A percentile compares a stretch with the other conserved stretches of the same genome.
Evolutionary conservation across 768 basidiomycete species (phyloP).

Genomic region (Brasilioporus rufonigricans): DNA sequence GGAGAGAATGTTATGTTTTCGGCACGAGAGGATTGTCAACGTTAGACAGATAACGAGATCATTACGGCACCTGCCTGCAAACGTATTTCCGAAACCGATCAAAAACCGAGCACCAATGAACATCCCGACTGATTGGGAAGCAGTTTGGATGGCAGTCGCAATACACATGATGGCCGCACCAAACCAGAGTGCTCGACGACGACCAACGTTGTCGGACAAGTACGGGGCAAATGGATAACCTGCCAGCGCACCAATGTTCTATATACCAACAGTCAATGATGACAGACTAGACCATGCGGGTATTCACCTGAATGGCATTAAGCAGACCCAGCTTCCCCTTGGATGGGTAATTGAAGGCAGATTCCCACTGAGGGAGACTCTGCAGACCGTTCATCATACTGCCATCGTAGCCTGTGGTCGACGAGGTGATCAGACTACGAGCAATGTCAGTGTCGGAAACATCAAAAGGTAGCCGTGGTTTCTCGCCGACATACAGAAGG

Average conservation of each 20-base stretch:
- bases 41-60: too few relatives aligned
- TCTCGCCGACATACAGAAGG: conserved; percentile 46
- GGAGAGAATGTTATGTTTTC: too few relatives aligned
- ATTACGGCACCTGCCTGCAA: conserved; percentile 45
- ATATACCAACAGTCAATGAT: neutral
- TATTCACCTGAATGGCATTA: conserved; percentile 66
- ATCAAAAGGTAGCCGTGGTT: neutral
- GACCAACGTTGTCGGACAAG: conserved; percentile 69
- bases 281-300: neutral
- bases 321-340: conserved; percentile 62
- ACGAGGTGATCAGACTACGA: conserved; percentile 66
- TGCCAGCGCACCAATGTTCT: conserved; percentile 71
- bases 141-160: conserved; percentile 67
- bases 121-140: conserved; percentile 69
- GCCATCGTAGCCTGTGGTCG: conserved; percentile 74
- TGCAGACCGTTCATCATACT: conserved; percentile 83
- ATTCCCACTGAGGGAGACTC: conserved; percentile 59
- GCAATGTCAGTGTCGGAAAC: neutral
- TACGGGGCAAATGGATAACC: conserved; percentile 73
- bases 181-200: conserved; percentile 60
- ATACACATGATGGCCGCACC: conserved; percentile 71
- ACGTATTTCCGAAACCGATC: conserved; percentile 75
- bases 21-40: too few relatives aligned
- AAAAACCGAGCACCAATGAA: conserved; percentile 81
- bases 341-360: conserved; percentile 57